Conservation (phyloP, 129 eudicot species). For the Arctium minus region DNA sequence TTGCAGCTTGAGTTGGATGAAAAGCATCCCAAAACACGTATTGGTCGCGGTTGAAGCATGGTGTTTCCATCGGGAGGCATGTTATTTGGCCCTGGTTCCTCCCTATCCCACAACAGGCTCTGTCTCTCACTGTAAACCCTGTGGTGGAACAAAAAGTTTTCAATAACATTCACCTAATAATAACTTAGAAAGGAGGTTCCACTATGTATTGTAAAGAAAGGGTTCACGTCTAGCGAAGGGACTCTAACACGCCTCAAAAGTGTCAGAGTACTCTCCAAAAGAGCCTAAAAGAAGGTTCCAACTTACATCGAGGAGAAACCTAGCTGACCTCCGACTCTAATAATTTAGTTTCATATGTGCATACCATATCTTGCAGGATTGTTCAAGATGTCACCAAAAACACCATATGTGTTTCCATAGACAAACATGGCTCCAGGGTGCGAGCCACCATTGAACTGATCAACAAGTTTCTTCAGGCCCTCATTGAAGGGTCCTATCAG, state of each 20-base stretch:
- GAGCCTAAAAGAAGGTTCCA: background rate
- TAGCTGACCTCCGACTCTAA: background rate
- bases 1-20: constrained; percentile 77
- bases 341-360: background rate
- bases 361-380: constrained; percentile 68
- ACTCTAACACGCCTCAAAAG: too few relatives aligned
- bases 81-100: constrained; percentile 75
- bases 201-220: too few relatives aligned
- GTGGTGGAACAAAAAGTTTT: background rate
- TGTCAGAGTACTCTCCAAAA: too few relatives aligned
- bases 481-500: constrained; percentile 74
- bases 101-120: constrained; percentile 80
- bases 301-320: background rate
- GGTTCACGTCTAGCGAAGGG: too few relatives aligned
- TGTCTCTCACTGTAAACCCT: constrained; percentile 70
- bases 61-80: constrained; percentile 53
- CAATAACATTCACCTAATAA: background rate
- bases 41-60: constrained; percentile 60
- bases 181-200: background rate
- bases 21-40: constrained; percentile 97
- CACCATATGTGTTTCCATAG: constrained; percentile 70
- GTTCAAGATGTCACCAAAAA: constrained; percentile 77
- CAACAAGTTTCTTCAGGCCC: constrained; percentile 58
- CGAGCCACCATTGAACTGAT: constrained; percentile 53
- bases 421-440: constrained; percentile 80